Evolutionary conservation across 306 rosid species (phyloP).

Genomic region (Vigna trinervia): DNA sequence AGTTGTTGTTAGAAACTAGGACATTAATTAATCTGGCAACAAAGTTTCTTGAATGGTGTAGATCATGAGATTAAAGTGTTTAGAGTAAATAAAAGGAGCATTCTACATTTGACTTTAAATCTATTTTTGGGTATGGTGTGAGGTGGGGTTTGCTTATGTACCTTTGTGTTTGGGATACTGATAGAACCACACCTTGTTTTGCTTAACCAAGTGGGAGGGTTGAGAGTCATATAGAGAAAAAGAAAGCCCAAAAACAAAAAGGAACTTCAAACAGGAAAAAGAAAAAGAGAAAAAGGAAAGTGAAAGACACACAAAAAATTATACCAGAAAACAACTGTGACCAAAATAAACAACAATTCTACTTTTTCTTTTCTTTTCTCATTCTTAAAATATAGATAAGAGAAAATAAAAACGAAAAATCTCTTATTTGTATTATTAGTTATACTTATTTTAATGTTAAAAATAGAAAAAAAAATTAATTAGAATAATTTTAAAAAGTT

Average conservation of each 20-base stretch:
- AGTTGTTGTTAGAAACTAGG: not conserved
- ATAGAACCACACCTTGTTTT: constrained; percentile 41
- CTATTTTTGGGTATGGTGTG: constrained; percentile 33
- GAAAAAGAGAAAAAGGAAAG: constrained; percentile 64
- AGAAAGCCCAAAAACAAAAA: constrained; percentile 72
- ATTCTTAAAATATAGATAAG: constrained; percentile 39
- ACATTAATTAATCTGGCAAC: not conserved
- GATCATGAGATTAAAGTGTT: constrained; percentile 33
- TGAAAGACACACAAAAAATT: constrained; percentile 40
- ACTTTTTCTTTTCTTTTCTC: not conserved
- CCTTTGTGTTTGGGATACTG: constrained; percentile 37
- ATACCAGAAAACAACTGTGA: constrained; percentile 37
- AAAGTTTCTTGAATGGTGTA: not conserved
- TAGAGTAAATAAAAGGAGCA: not conserved
- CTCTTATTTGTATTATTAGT: too few relatives aligned
- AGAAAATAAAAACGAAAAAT: not conserved
- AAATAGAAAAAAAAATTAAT: too few relatives aligned
- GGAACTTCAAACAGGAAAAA: constrained; percentile 66
- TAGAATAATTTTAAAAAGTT: too few relatives aligned
- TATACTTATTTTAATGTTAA: too few relatives aligned
- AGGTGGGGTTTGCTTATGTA: constrained; percentile 39
- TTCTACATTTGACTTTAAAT: constrained; percentile 19
- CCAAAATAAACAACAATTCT: not conserved
- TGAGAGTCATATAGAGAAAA: constrained; percentile 49
- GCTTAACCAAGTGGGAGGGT: constrained; percentile 42